Evolutionary conservation across 2,329 filamentous ascomycete species (phyloP), one percentile per base, ranked within the genome.

Genomic region (Exophiala sp.): DNA sequence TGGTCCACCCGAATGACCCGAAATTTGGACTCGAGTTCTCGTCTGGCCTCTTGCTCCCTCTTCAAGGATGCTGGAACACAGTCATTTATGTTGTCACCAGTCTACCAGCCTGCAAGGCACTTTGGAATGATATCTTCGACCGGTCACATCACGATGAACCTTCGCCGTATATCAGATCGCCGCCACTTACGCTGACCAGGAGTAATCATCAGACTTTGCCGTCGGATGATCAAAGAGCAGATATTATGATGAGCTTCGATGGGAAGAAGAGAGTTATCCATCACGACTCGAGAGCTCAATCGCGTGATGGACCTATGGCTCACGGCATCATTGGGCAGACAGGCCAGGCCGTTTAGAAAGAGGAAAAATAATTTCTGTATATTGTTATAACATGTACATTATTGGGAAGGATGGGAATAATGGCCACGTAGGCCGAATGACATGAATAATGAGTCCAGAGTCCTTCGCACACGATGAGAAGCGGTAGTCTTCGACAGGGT

Each of bases 11-110:
- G 0, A 71, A 78, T 21, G 54, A 76, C 3, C 69, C 76, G 0
- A 76, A 75, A 6, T 78, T 84, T 24, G 73, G 78, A 0, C 79
- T 94, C 20, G 84, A 89, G 63, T 83, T 87, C 60, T 80, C 85
- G 60, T 85, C 86, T 18, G 84, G 87, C 0, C 78, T 89, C 38
- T 88, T 94, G 1, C 77, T 95, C 7, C 89, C 89, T 0, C 77
- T 91, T 0, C 89, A 95, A 66, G 89, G 89, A 0, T 88, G 91
- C 64, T 94, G 89, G 88, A 95, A 95, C 67, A 82, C 85, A 14
- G 69, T 88, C 54, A 89, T 95, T 61, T 95, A 94, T 69, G 71
- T 83, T 12, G 78, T 81, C 9, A 89, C 87, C 1, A 89, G 86
- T 5, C 82, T 83, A 76, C 71, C 79, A 46, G 85, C 85, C 0